A percentile compares a stretch with the other conserved stretches of the same genome.
Conservation (phyloP, 2,329 filamentous ascomycete species). For the Fusarium praegraminearum region DNA sequence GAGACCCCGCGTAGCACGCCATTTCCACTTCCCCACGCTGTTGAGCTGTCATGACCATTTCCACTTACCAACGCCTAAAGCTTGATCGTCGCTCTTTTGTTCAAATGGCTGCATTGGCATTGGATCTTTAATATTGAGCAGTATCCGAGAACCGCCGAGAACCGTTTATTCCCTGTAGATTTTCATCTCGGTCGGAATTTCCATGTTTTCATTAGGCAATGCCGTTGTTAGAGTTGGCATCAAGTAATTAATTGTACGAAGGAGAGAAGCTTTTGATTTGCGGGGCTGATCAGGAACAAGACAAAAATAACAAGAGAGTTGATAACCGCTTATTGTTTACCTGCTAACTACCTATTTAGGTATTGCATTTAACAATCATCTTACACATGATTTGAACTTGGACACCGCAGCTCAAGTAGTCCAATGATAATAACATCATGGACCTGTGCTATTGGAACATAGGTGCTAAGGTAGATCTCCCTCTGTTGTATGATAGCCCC, state of each 20-base stretch:
- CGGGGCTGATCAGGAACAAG: conserved; percentile 17
- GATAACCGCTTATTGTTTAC: neutral
- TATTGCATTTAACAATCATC: neutral
- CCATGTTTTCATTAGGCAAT: neutral
- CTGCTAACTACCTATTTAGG: neutral
- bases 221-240: conserved; percentile 16
- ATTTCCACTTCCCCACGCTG: conserved; percentile 39
- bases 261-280: neutral
- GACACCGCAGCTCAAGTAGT: neutral
- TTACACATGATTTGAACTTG: neutral
- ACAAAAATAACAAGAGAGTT: neutral
- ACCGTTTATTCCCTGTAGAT: conserved; percentile 4
- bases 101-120: neutral
- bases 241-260: neutral
- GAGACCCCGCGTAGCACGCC: conserved; percentile 40
- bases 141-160: conserved; percentile 36
- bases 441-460: neutral
- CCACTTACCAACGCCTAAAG: neutral
- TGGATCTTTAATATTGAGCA: conserved; percentile 11
- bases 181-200: conserved; percentile 1
- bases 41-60: conserved; percentile 11
- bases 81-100: conserved; percentile 21
- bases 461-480: neutral
- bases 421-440: neutral
- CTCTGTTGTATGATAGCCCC: neutral